phyloP scores from a whole-genome alignment of 2,329 filamentous ascomycete species.

The Hansfordia pulvinata region DNA sequence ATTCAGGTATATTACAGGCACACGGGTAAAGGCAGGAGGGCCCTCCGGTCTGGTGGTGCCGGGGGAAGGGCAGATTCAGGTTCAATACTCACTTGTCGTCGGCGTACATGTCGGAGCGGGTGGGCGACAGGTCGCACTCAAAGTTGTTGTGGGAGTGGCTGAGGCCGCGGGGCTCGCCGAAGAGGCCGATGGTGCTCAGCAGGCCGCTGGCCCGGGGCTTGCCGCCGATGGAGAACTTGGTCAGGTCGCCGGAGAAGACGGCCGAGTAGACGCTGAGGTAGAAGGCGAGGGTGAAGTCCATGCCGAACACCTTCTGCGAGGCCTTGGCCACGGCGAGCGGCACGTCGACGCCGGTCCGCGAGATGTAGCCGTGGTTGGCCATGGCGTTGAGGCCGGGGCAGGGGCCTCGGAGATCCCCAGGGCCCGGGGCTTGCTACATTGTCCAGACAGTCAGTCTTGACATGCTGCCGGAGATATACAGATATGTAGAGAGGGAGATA shows the following conservation, averaged over 20 bases:
- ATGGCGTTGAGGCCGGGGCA: neutral
- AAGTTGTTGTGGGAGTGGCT: constrained; percentile 10
- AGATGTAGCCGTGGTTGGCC: constrained; percentile 1
- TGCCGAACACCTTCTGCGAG: constrained; percentile 23
- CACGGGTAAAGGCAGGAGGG: too few relatives aligned
- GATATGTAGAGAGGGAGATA: too few relatives aligned
- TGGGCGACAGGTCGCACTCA: constrained; percentile 10
- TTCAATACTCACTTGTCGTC: too few relatives aligned
- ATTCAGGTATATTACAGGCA: too few relatives aligned
- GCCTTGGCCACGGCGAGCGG: neutral
- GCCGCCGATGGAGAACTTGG: constrained; percentile 28
- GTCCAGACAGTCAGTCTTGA: too few relatives aligned
- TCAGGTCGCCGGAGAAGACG: constrained; percentile 26
- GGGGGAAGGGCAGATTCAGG: too few relatives aligned
- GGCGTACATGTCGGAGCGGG: constrained; percentile 10
- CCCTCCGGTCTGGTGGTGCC: too few relatives aligned
- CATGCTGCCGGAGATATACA: too few relatives aligned
- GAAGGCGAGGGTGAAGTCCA: constrained; percentile 24
- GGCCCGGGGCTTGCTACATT: too few relatives aligned
- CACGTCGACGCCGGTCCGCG: neutral
- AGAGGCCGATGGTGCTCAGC: constrained; percentile 4
- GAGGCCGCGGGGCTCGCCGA: constrained; percentile 9
- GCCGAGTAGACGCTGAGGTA: constrained; percentile 26
- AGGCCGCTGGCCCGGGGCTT: neutral
- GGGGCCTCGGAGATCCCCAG: neutral